Percentiles rank a stretch among this genome's conserved stretches.
Conservation (phyloP, 2,329 filamentous ascomycete genomes). For the Xylaria sp. region DNA sequence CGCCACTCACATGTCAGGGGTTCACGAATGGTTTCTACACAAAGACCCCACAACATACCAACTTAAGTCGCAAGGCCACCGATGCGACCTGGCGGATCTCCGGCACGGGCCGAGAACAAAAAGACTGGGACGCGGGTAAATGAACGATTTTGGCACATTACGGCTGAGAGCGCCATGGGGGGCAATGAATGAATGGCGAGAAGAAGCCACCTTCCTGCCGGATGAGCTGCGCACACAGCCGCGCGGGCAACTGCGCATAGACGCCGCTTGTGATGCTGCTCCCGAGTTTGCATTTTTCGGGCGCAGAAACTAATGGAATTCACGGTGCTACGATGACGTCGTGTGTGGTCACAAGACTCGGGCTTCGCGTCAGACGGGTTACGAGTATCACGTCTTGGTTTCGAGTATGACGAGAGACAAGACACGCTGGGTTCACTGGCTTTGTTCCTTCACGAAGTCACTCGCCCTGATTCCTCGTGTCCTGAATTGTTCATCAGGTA, state of each 20-base stretch:
- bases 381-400: neutral
- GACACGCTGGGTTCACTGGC: neutral
- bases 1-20: neutral
- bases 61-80: too few species aligned
- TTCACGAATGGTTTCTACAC: neutral
- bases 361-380: constrained; percentile 1
- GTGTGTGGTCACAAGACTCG: constrained; percentile 1
- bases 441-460: neutral
- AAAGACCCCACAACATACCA: too few species aligned
- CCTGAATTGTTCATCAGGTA: too few species aligned
- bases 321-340: neutral
- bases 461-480: too few species aligned
- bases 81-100: constrained; percentile 37
- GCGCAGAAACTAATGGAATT: neutral
- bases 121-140: neutral
- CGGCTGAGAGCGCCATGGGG: constrained; percentile 21
- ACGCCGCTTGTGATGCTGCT: constrained; percentile 28
- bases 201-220: constrained; percentile 37
- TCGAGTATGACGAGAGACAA: neutral
- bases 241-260: constrained; percentile 46
- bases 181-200: constrained; percentile 32
- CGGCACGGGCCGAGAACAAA: constrained; percentile 16
- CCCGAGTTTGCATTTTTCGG: neutral
- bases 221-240: constrained; percentile 45
- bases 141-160: too few species aligned